Evolutionary conservation across 257 asterid genomes (phyloP).

Genomic region (Primulina huaijiensis): DNA sequence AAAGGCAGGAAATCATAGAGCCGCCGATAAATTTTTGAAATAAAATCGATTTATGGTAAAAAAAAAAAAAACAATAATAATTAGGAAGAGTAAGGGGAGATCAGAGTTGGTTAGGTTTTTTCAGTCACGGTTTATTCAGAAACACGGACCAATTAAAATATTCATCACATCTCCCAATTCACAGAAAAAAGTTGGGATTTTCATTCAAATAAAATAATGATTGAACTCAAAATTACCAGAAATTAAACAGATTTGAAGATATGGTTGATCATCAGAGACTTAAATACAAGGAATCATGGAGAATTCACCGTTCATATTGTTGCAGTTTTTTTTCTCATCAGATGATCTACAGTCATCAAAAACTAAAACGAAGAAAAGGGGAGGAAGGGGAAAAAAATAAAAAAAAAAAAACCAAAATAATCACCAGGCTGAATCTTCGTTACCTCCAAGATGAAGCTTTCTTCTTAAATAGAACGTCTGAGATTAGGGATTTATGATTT

Average conservation of each 20-base stretch:
- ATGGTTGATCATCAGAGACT: constrained; percentile 72
- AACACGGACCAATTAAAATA: constrained; percentile 65
- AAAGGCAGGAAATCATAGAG: constrained; percentile 46
- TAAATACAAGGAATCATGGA: constrained; percentile 69
- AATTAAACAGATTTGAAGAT: not conserved
- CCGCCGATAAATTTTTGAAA: not conserved
- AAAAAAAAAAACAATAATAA: too few species aligned
- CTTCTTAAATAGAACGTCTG: not conserved
- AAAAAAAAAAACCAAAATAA: not conserved
- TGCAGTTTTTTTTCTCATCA: constrained; percentile 60
- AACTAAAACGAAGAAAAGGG: not conserved
- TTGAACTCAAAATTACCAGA: too few species aligned
- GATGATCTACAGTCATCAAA: constrained; percentile 33
- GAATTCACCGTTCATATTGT: constrained; percentile 40
- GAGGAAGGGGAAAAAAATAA: not conserved
- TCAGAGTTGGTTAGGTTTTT: constrained; percentile 53
- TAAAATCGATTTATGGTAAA: not conserved
- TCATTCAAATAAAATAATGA: too few species aligned
- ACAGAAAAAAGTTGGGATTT: not conserved
- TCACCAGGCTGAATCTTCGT: too few species aligned
- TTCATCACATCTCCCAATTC: constrained; percentile 40
- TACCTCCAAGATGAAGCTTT: not conserved
- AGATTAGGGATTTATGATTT: constrained; percentile 9
- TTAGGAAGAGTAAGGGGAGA: constrained; percentile 27
- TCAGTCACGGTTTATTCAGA: constrained; percentile 61